Conservation (phyloP, 768 basidiomycete species). For the Russula abietina region DNA sequence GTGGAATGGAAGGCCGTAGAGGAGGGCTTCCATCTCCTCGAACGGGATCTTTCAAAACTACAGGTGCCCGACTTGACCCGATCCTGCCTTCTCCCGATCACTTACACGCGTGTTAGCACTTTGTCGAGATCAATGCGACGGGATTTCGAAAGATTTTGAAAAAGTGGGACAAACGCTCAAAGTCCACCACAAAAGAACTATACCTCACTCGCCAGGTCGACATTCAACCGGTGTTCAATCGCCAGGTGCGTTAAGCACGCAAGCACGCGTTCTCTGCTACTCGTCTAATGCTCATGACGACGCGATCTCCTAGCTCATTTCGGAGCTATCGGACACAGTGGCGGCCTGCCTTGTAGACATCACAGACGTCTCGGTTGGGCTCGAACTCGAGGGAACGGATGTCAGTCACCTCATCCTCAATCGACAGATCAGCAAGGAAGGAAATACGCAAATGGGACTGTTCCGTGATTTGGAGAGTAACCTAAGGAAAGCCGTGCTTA, state of each 20-base stretch:
- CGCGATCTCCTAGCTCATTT: constrained; percentile 60
- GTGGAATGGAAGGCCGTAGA: constrained; percentile 95
- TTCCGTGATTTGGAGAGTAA: constrained; percentile 87
- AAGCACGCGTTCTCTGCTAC: constrained; percentile 1
- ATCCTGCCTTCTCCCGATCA: constrained; percentile 16
- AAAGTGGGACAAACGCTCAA: constrained; percentile 97
- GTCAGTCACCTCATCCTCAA: constrained; percentile 63
- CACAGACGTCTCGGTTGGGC: constrained; percentile 65
- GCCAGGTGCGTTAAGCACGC: constrained; percentile 57
- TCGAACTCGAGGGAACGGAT: constrained; percentile 74
- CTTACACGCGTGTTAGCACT: constrained; percentile 54
- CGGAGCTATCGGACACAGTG: constrained; percentile 89
- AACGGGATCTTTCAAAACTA: constrained; percentile 89
- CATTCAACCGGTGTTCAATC: constrained; percentile 96
- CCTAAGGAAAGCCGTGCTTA: constrained; percentile 68
- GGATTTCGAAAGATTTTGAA: constrained; percentile 97
- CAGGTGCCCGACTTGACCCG: constrained; percentile 51
- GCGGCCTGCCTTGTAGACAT: constrained; percentile 76
- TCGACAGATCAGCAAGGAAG: constrained; percentile 63
- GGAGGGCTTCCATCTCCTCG: constrained; percentile 91
- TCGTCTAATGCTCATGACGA: not conserved
- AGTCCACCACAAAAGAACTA: constrained; percentile 90
- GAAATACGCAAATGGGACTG: constrained; percentile 57
- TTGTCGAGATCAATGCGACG: constrained; percentile 93
- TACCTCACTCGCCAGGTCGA: constrained; percentile 96